phyloP scores from a whole-genome alignment of 495 filamentous ascomycete genomes.

The Xanthoparmelia taractica region DNA sequence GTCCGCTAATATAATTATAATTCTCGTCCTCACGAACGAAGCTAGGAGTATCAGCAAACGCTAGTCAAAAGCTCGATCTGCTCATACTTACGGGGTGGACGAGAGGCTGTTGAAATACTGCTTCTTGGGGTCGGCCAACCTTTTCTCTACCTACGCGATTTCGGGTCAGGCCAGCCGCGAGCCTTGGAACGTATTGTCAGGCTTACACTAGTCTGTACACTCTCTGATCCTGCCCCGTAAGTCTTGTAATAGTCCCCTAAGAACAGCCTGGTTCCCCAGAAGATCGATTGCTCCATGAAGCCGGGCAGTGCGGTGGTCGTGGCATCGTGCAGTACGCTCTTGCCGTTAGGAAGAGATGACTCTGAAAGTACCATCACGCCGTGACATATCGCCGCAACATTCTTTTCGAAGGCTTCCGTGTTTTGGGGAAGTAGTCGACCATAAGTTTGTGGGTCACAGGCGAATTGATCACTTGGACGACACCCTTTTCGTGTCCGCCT shows the following conservation, averaged over 20 bases:
- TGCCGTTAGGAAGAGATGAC: slow-evolving; percentile 35
- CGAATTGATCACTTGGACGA: slow-evolving; percentile 48
- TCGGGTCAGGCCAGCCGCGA: background rate
- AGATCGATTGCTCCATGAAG: slow-evolving; percentile 43
- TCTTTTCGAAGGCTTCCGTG: slow-evolving; percentile 40
- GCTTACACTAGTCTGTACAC: slow-evolving; percentile 42
- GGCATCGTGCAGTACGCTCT: slow-evolving; percentile 42
- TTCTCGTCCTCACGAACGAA: slow-evolving; percentile 45
- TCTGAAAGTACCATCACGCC: slow-evolving; percentile 47
- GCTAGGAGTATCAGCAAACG: slow-evolving; percentile 25
- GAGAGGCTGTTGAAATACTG: slow-evolving; percentile 45
- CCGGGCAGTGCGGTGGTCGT: slow-evolving; percentile 45
- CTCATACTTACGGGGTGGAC: slow-evolving; percentile 39
- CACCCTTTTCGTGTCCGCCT: slow-evolving; percentile 47
- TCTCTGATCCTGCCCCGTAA: slow-evolving; percentile 44
- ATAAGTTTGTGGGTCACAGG: slow-evolving; percentile 39
- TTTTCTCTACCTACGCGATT: slow-evolving; percentile 37
- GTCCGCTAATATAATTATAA: slow-evolving; percentile 48
- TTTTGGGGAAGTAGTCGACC: slow-evolving; percentile 42
- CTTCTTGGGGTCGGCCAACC: slow-evolving; percentile 34
- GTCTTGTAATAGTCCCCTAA: slow-evolving; percentile 51
- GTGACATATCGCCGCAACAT: slow-evolving; percentile 45
- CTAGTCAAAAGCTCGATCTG: background rate
- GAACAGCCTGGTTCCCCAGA: slow-evolving; percentile 42
- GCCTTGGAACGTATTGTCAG: background rate